phyloP scores from a whole-genome alignment of 2,329 filamentous ascomycete species.

The Volutella citrinella region DNA sequence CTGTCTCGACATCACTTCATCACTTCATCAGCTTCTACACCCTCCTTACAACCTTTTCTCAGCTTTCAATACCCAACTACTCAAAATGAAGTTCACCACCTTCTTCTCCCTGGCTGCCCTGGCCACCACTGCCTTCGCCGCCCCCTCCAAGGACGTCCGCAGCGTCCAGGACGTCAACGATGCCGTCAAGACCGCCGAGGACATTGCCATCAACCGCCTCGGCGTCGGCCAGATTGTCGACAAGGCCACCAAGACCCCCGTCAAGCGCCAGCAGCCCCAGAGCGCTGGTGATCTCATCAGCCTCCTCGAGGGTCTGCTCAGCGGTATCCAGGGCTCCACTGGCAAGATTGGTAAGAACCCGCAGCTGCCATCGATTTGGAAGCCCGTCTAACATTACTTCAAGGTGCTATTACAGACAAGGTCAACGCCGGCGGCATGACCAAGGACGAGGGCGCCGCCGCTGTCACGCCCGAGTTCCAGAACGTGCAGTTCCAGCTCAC shows the following conservation, averaged over 20 bases:
- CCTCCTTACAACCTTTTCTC: too few species aligned
- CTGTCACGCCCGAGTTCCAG: slow-evolving; percentile 14
- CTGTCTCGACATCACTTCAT: too few species aligned
- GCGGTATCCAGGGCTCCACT: too few species aligned
- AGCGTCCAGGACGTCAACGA: slow-evolving; percentile 2
- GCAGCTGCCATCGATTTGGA: too few species aligned
- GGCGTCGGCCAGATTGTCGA: too few species aligned
- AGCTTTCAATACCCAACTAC: too few species aligned
- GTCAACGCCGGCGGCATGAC: slow-evolving; percentile 19
- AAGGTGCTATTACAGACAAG: slow-evolving; percentile 16
- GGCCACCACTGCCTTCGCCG: slow-evolving; percentile 18
- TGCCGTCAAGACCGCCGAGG: not conserved
- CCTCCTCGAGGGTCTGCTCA: too few species aligned
- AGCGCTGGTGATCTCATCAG: too few species aligned
- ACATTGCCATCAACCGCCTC: not conserved
- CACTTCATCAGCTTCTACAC: too few species aligned
- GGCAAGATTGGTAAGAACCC: too few species aligned
- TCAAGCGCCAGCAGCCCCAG: too few species aligned
- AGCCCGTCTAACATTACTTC: not conserved
- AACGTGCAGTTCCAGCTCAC: slow-evolving; percentile 20
- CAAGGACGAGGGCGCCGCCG: slow-evolving; percentile 17
- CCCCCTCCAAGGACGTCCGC: slow-evolving; percentile 10
- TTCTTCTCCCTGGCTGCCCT: slow-evolving; percentile 22
- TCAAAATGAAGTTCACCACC: slow-evolving; percentile 26
- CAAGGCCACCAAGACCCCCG: too few species aligned